Conservation (phyloP, 169 alveolate species). For the Babesia caballi region DNA sequence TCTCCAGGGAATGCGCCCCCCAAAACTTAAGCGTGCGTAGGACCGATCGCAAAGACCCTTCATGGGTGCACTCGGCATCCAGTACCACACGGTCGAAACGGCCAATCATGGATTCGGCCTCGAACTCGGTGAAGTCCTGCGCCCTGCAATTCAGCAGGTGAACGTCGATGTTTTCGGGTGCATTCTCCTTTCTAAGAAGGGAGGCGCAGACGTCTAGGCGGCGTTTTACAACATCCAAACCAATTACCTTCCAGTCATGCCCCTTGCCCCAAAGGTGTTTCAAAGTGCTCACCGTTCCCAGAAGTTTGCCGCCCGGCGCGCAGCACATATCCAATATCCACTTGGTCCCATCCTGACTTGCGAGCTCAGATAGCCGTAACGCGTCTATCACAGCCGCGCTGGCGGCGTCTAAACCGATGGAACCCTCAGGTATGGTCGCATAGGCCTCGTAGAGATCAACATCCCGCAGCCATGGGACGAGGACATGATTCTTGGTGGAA, state of each 20-base stretch:
- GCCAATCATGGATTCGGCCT: slow-evolving; percentile 64
- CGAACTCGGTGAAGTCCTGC: slow-evolving; percentile 43
- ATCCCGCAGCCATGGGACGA: slow-evolving; percentile 57
- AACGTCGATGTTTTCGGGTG: slow-evolving; percentile 52
- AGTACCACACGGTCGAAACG: slow-evolving; percentile 89
- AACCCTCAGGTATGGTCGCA: slow-evolving; percentile 4
- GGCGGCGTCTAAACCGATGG: slow-evolving; percentile 63
- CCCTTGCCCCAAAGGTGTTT: slow-evolving; percentile 39
- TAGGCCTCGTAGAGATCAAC: slow-evolving; percentile 34
- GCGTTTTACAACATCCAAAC: slow-evolving; percentile 88
- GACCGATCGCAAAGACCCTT: slow-evolving; percentile 91
- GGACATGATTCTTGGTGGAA: background rate
- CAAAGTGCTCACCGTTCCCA: slow-evolving; percentile 85
- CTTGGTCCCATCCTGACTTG: background rate
- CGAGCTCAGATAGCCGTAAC: slow-evolving; percentile 28
- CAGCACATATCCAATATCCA: slow-evolving; percentile 94
- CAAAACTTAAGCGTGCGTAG: slow-evolving; percentile 85
- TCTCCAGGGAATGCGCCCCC: slow-evolving; percentile 56
- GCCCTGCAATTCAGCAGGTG: slow-evolving; percentile 16
- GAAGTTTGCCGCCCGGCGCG: slow-evolving; percentile 97
- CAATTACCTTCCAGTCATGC: slow-evolving; percentile 86
- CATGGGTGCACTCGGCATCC: slow-evolving; percentile 96
- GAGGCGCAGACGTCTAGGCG: slow-evolving; percentile 88
- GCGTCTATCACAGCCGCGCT: slow-evolving; percentile 68
- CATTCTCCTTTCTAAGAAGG: slow-evolving; percentile 82